Evolutionary conservation across 768 basidiomycete species (phyloP), one percentile per base, ranked within the genome.

Genomic region (Leccinum imitatum): DNA sequence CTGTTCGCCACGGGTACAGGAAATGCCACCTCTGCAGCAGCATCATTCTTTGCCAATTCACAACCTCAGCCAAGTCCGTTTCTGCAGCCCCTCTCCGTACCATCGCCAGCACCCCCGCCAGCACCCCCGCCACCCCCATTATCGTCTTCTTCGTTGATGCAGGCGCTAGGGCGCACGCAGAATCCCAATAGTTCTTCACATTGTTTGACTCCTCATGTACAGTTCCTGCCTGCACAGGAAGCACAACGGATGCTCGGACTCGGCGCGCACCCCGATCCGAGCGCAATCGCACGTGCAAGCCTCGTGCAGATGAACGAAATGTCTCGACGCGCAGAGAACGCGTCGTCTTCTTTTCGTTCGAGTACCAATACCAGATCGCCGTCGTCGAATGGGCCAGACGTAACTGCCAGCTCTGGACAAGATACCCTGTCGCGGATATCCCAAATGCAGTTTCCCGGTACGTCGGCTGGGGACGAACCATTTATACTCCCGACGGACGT

Each of bases 291-390:
- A 4, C 82, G 85, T 23, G 87, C 86, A 15, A 83, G 85, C 54
- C 81, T 91, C 59, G 79, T 84, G 65, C 89, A 90, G 71, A 88
- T 92, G 85, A 90, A 86, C 73, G 90, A 91, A 68, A 82, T 89
- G 63, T 88, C 87, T 48, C 77, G 87, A 55, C 80, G 87, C 27
- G 87, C 84, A 4, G 79, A 80, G 65, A 80, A 75, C 57, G 68
- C 64, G 0, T 1, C 61, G 50, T 60, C 39, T 41, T 41, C 70
- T 57, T 70, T 71, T 63, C 71, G 69, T 19, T 68, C 77, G 21
- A 69, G 55, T 53, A 39, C 59, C 52, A 58, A 60, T 0, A 55
- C 62, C 30, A 46, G 69, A 14, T 69, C 67, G 23, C 37, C 68
- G 7, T 56, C 67, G 8, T 62, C 67, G 7, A 64, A 14, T n/a